Evolutionary conservation across 2,329 filamentous ascomycete species (phyloP), one percentile per base, ranked within the genome.

Genomic region (Cladophialophora exuberans): DNA sequence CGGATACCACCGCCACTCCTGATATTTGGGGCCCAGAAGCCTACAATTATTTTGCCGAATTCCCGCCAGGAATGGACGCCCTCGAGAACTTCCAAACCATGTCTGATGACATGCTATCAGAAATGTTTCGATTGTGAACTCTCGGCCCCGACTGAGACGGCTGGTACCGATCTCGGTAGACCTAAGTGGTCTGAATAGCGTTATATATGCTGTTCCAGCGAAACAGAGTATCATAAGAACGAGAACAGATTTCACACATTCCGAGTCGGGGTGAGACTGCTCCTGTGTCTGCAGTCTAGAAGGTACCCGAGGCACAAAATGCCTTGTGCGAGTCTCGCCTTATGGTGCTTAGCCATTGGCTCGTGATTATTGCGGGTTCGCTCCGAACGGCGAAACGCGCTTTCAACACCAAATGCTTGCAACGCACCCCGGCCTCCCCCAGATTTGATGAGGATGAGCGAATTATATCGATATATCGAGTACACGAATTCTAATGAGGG

Each of bases 81-180:
- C 41, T 45, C 22, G 22, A 30, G 22, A 38, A 15, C 15, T 46
- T 53, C 11, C 50, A 44, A 11, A 46, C 41, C 41, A 45, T 45
- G 41, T 35, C 41, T 2, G 50, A 46, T 23, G 50, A 53, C 15
- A 45, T 39, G 39, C 31, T 53, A 15, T 33, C 22, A 15, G 50
- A 53, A 15, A 45, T 53, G 39, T 22, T 39, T 20, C 38, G 35
- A 6, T 23, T 53, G 17, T 53, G 33, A 53, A 13, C 30, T 31
- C 30, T 9, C 30, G 3, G 30, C n/a, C 30, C 10, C 10, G 30
- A 31, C 10, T 9, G 10, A 2, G n/a, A 31, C 2, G 10, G 30
- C 10, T 9, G 30, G 30, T 2, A 31, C 10, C n/a, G 10, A 31
- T n/a, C n/a, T 31, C n/a, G 2, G n/a, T 9, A 31, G 30, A 9